These are phyloP conservation scores for Flaveria ramosissima DNA, from an alignment of 129 eudicot species.

Conservation along the genomic window DNA sequence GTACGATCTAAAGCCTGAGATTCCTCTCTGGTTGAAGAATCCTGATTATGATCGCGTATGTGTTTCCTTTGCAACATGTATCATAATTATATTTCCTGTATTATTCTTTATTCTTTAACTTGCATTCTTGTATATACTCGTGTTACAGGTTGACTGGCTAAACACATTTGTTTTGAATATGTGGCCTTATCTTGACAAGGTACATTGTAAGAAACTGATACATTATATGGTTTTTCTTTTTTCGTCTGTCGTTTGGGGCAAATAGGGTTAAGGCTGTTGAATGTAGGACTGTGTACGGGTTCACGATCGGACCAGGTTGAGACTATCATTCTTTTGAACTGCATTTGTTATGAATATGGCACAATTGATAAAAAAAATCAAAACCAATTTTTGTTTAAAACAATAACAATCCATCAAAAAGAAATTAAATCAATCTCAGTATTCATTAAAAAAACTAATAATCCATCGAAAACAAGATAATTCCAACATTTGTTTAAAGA, in stretches of 20 bases:
- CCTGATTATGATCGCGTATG: slow-evolving; percentile 91
- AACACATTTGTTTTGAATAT: slow-evolving; percentile 55
- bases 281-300: background rate
- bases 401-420: no score
- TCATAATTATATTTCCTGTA: background rate
- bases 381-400: no score
- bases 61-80: background rate
- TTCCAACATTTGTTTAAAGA: background rate
- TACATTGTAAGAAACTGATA: slow-evolving; percentile 33
- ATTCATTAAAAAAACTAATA: no score
- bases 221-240: background rate
- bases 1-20: slow-evolving; percentile 64
- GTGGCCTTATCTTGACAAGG: slow-evolving; percentile 98
- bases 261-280: background rate
- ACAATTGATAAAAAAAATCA: no score
- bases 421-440: no score
- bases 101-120: slow-evolving; percentile 9
- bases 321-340: no score
- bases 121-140: background rate
- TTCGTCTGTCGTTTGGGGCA: background rate
- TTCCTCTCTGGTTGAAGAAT: slow-evolving; percentile 84
- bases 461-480: no score
- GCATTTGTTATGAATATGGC: no score
- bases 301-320: no score
- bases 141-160: slow-evolving; percentile 83